These are phyloP conservation scores for Candida freyschussii DNA, from an alignment of 1,139 yeast species.

Conservation along the genomic window DNA sequence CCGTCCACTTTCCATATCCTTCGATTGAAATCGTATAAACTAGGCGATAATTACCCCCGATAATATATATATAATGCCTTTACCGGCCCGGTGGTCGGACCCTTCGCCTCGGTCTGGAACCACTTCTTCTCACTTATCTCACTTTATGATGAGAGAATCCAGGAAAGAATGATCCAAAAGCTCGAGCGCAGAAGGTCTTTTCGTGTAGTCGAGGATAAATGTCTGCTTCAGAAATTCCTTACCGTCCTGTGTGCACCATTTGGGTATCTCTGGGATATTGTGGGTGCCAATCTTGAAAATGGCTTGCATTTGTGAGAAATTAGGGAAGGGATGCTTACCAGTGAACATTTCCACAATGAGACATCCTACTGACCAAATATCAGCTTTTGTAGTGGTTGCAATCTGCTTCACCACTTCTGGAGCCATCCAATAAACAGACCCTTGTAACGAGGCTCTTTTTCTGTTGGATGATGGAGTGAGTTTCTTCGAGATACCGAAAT, in stretches of 20 bases:
- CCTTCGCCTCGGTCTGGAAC: too few species aligned
- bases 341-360: constrained; percentile 90
- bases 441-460: constrained; percentile 76
- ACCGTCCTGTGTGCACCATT: constrained; percentile 69
- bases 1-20: too few species aligned
- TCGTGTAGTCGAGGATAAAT: constrained; percentile 68
- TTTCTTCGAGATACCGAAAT: constrained; percentile 88
- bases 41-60: too few species aligned
- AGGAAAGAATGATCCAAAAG: constrained; percentile 59
- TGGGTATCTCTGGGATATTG: constrained; percentile 71
- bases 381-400: constrained; percentile 84
- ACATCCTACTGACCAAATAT: constrained; percentile 95
- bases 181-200: constrained; percentile 71
- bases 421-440: constrained; percentile 98
- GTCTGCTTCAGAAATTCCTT: constrained; percentile 60
- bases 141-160: constrained; percentile 41
- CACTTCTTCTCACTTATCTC: too few species aligned
- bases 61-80: too few species aligned
- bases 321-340: constrained; percentile 92
- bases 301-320: constrained; percentile 93
- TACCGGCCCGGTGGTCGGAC: too few species aligned
- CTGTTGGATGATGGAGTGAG: constrained; percentile 29
- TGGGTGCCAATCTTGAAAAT: constrained; percentile 87
- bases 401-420: constrained; percentile 95
- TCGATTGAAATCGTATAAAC: too few species aligned